Base-by-base conservation (phyloP, 1,284 basidiomycete species). In the Cryptococcus sp. region DNA sequence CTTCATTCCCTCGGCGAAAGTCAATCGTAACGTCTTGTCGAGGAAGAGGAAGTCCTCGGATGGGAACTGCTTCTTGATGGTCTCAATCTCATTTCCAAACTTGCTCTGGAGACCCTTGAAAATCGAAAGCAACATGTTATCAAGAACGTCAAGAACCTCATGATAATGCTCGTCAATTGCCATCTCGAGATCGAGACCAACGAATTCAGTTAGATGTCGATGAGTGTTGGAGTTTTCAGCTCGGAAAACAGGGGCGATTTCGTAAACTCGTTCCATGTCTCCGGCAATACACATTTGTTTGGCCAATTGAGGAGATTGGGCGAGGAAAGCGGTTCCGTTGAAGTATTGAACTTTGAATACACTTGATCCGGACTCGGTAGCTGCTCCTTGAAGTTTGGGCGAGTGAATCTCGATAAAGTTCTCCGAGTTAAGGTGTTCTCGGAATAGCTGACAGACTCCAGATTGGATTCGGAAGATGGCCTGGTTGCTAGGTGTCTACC, bases 201-300 rank as follows among this genome's bases (percentile, higher is more conserved):
- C 89, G 76, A 98, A 99, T 76, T 99, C 96, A 43, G 96, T 99
- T 79, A 99, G 82, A 79, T 99, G 96, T 49, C 96, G 86, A 73
- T 97, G 90, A 3, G 94, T 98, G 76, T 96, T 94, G 40, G 92
- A 88, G 75, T 98, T 85, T 75, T 98, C 94, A n/a, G 94, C 94
- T 60, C 94, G 89, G 81, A 98, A 98, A 46, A 98, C 92, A 40
- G 82, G 82, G 0, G 86, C 94, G 59, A 99, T 92, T 77, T 99
- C 96, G 76, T 94, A 98, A 4, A 99, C 96, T 41, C 90, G 83
- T 71, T 96, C 94, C 74, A 98, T 93, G 78, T 98, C 96, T 56
- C 91, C 91, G 32, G 94, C 91, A 63, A 99, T 98, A 55, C 89
- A 91, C 96, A 98, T 98, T 77, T 99, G 96, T 77, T 99, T 99